Evolutionary conservation across 768 basidiomycete genomes (phyloP).

Genomic region (Candolleomyces aberdarensis): DNA sequence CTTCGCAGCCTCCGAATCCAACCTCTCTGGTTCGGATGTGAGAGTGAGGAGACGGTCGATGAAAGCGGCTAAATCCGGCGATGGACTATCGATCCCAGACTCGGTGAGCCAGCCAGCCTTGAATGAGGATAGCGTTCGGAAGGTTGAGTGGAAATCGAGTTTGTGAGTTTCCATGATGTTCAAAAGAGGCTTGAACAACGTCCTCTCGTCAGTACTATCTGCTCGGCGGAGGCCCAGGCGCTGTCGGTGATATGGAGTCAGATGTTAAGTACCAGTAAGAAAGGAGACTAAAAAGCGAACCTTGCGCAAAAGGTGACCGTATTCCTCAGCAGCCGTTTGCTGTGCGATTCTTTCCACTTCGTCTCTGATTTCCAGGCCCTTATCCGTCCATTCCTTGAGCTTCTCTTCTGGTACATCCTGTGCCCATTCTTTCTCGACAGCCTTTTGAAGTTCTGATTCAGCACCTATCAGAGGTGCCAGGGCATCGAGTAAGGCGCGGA

Average conservation of each 20-base stretch:
- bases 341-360: conserved; percentile 64
- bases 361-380: conserved; percentile 51
- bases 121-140: conserved; percentile 72
- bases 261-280: no score
- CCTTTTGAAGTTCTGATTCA: conserved; percentile 55
- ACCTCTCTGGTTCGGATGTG: conserved; percentile 42
- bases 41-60: conserved; percentile 42
- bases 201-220: conserved; percentile 54
- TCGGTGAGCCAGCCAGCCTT: conserved; percentile 28
- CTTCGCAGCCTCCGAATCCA: conserved; percentile 44
- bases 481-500: conserved; percentile 71
- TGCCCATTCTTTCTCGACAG: conserved; percentile 63
- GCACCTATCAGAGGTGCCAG: conserved; percentile 86
- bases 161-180: conserved; percentile 65
- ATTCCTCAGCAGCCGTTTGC: conserved; percentile 59
- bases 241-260: conserved; percentile 34
- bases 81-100: not conserved
- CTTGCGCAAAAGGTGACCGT: conserved; percentile 67
- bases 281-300: no score
- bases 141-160: conserved; percentile 88
- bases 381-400: conserved; percentile 58
- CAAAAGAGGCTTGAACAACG: conserved; percentile 67
- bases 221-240: conserved; percentile 73
- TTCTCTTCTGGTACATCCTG: conserved; percentile 47
- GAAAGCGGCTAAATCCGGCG: conserved; percentile 35